A percentile compares a stretch with the other conserved stretches of the same genome.
phyloP scores from a whole-genome alignment of 169 alveolate genomes.

The Eimeria sp. region DNA sequence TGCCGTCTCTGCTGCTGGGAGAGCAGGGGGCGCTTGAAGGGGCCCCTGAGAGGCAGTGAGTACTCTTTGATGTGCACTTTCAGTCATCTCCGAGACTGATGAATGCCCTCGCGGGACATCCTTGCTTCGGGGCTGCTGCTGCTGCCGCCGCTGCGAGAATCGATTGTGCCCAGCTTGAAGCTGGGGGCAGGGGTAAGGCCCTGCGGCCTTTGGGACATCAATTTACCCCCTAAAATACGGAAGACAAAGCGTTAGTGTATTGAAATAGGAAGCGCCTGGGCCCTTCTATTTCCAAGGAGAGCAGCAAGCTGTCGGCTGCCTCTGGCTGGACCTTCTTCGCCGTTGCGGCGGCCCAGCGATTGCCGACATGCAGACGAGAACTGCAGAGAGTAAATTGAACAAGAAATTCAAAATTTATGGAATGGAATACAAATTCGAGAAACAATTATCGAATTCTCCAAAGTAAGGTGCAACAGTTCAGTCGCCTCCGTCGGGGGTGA shows the following conservation, averaged over 20 bases:
- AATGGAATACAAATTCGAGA: background rate
- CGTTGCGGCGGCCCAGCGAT: background rate
- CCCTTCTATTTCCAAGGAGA: background rate
- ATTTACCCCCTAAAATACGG: background rate
- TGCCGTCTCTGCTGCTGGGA: background rate
- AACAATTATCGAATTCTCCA: background rate
- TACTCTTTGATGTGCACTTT: background rate
- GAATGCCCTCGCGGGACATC: background rate
- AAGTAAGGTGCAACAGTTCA: background rate
- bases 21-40: background rate
- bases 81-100: background rate
- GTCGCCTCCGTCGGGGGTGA: background rate
- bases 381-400: background rate
- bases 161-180: background rate
- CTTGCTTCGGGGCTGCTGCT: background rate
- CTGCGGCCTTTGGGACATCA: background rate
- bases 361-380: background rate
- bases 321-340: slow-evolving; percentile 20
- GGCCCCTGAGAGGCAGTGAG: background rate
- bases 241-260: background rate
- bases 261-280: background rate
- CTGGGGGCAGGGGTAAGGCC: background rate
- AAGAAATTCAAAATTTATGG: background rate
- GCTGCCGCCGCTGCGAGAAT: background rate
- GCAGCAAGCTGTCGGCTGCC: slow-evolving; percentile 56